Conservation (phyloP, 495 filamentous ascomycete genomes). For the Penicillium alfredii region DNA sequence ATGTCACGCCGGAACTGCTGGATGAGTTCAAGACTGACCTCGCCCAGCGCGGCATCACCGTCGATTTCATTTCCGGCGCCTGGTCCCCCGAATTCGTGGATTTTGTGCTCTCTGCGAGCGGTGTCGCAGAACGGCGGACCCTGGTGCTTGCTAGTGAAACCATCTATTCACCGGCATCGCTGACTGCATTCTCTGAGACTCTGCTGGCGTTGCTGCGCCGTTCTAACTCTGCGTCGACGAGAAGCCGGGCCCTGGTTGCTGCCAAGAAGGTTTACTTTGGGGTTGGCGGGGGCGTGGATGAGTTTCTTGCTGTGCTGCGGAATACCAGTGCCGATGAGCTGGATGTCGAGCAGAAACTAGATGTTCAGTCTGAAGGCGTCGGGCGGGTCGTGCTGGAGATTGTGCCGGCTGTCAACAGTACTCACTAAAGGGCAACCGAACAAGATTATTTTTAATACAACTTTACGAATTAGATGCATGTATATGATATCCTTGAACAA, state of each 20-base stretch:
- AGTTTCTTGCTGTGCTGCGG: slow-evolving; percentile 64
- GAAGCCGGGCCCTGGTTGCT: slow-evolving; percentile 66
- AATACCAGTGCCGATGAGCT: slow-evolving; percentile 49
- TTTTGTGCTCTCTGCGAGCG: slow-evolving; percentile 36
- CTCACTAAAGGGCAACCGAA: too few relatives aligned
- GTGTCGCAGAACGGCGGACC: slow-evolving; percentile 15
- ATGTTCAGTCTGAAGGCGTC: slow-evolving; percentile 48
- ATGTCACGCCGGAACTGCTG: slow-evolving; percentile 61
- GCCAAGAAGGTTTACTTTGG: slow-evolving; percentile 96
- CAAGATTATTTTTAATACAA: too few relatives aligned
- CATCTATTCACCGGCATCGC: slow-evolving; percentile 79
- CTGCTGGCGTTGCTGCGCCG: slow-evolving; percentile 57
- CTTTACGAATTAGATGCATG: too few relatives aligned
- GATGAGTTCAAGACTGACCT: slow-evolving; percentile 57
- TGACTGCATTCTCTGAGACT: slow-evolving; percentile 67
- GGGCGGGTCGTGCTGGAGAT: slow-evolving; percentile 44
- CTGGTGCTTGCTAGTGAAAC: slow-evolving; percentile 86
- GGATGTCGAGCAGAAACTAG: slow-evolving; percentile 56
- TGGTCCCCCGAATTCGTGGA: slow-evolving; percentile 69
- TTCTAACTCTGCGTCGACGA: slow-evolving; percentile 35
- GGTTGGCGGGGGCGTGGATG: slow-evolving; percentile 87
- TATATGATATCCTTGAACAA: too few relatives aligned
- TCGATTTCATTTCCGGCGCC: slow-evolving; percentile 75
- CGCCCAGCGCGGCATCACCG: slow-evolving; percentile 44
- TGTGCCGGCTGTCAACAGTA: slow-evolving; percentile 13